Evolutionary conservation across 805 yeast genomes (phyloP).

Genomic region (Candida xiaguanensis): DNA sequence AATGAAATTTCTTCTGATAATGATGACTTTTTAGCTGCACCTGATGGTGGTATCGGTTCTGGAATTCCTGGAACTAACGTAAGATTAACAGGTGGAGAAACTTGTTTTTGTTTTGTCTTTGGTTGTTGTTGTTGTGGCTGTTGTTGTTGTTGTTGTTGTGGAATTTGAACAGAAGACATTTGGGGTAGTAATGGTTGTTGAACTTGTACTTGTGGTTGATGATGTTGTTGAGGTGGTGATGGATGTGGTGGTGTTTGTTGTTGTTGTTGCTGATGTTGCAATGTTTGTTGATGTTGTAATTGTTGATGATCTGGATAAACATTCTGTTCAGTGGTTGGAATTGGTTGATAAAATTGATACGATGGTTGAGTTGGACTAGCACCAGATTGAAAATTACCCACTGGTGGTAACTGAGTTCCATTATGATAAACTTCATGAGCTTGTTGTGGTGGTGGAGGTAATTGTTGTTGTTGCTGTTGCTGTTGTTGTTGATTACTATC

Average conservation of each 20-base stretch:
- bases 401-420: slow-evolving; percentile 72
- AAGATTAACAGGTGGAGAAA: slow-evolving; percentile 44
- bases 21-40: slow-evolving; percentile 48
- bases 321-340: slow-evolving; percentile 2
- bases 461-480: slow-evolving; percentile 20
- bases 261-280: slow-evolving; percentile 8
- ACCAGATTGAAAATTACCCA: slow-evolving; percentile 77
- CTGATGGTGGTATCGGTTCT: slow-evolving; percentile 62
- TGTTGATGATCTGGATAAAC: slow-evolving; percentile 3
- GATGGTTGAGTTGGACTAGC: slow-evolving; percentile 17
- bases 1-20: slow-evolving; percentile 82
- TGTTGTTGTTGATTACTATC: slow-evolving; percentile 54
- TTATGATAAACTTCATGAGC: slow-evolving; percentile 19
- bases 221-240: slow-evolving; percentile 16
- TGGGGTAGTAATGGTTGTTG: slow-evolving; percentile 39
- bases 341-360: slow-evolving; percentile 11
- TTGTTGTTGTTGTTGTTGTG: slow-evolving; percentile 39
- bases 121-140: slow-evolving; percentile 14
- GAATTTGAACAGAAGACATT: slow-evolving; percentile 23
- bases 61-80: slow-evolving; percentile 82
- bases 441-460: slow-evolving; percentile 14
- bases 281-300: slow-evolving; percentile 8
- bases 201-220: slow-evolving; percentile 29
- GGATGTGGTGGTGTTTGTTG: slow-evolving; percentile 8
- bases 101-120: slow-evolving; percentile 24